Evolutionary conservation across 1,284 basidiomycete species (phyloP).

Genomic region (Moesziomyces globuligerus): DNA sequence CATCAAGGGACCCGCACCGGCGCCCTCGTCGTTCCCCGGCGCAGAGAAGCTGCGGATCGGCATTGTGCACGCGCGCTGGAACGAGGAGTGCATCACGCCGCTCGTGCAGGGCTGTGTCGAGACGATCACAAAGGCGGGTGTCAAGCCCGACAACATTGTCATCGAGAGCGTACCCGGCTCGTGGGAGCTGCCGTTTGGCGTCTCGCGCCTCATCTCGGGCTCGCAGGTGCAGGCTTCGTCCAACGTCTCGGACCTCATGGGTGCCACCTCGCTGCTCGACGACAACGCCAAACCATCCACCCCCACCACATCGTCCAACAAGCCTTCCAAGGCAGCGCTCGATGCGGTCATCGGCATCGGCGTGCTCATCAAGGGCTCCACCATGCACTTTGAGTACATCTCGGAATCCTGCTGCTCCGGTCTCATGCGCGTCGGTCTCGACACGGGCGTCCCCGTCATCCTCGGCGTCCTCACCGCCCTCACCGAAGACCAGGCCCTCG

Average conservation of each 20-base stretch:
- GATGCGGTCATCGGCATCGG: slow-evolving; percentile 97
- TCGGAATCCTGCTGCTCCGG: slow-evolving; percentile 90
- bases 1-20: slow-evolving; percentile 63
- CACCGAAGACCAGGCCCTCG: slow-evolving; percentile 91
- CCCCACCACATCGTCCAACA: slow-evolving; percentile 5
- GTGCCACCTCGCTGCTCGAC: slow-evolving; percentile 71
- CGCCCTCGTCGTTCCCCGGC: slow-evolving; percentile 61
- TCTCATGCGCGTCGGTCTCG: slow-evolving; percentile 91
- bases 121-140: slow-evolving; percentile 83
- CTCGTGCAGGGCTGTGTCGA: slow-evolving; percentile 80
- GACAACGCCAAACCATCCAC: slow-evolving; percentile 29
- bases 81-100: slow-evolving; percentile 83
- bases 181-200: slow-evolving; percentile 63
- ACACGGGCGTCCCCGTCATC: slow-evolving; percentile 92
- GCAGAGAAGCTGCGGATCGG: slow-evolving; percentile 61
- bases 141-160: slow-evolving; percentile 88
- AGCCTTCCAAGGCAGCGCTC: slow-evolving; percentile 67
- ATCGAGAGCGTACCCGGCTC: slow-evolving; percentile 88
- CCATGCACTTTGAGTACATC: slow-evolving; percentile 77
- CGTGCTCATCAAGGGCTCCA: slow-evolving; percentile 86
- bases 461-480: slow-evolving; percentile 95
- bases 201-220: slow-evolving; percentile 75
- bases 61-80: slow-evolving; percentile 74
- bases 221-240: slow-evolving; percentile 81
- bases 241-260: slow-evolving; percentile 80